These are phyloP conservation scores for Fusarium sp. DNA, from an alignment of 2,329 filamentous ascomycete genomes.

Conservation along the genomic window DNA sequence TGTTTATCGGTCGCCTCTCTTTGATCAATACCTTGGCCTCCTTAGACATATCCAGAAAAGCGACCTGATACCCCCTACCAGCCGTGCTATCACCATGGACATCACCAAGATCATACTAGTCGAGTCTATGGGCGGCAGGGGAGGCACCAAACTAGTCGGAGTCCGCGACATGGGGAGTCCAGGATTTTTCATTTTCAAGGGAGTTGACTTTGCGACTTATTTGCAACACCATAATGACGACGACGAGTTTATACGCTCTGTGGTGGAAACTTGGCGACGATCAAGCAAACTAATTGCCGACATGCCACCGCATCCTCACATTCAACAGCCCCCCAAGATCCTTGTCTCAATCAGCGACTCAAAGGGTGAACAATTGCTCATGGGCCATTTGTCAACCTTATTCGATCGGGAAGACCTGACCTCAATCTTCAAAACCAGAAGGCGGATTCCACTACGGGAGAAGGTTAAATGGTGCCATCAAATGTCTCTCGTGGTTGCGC, in stretches of 20 bases:
- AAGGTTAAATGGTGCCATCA: conserved; percentile 1
- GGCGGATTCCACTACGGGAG: neutral
- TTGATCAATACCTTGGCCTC: neutral
- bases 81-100: neutral
- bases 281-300: neutral
- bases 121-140: too few relatives aligned
- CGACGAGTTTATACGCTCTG: neutral
- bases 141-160: neutral
- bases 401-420: neutral
- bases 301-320: neutral
- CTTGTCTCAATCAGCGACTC: neutral
- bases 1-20: neutral
- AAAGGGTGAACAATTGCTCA: neutral
- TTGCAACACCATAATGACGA: neutral
- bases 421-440: neutral
- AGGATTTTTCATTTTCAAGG: neutral
- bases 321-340: neutral
- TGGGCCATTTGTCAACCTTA: neutral
- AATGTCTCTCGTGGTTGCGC: neutral
- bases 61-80: neutral
- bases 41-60: neutral
- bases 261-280: neutral
- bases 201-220: neutral
- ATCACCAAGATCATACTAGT: too few relatives aligned
- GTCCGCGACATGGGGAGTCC: neutral